These are phyloP conservation scores for Phytophthora citrophthora DNA, from an alignment of 352 stramenopile genomes.

Conservation along the genomic window DNA sequence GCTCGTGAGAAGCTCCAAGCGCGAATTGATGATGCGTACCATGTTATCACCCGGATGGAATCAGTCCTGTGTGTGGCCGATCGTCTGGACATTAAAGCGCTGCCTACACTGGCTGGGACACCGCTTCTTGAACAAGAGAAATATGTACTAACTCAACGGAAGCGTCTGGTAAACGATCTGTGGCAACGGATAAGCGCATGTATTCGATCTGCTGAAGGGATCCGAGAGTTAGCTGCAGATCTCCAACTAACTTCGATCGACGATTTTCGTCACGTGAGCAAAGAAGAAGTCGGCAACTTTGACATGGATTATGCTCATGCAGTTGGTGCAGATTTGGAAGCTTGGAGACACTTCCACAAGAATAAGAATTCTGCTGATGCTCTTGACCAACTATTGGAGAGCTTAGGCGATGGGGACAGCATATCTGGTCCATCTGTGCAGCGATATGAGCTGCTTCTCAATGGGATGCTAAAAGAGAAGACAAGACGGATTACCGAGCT, in stretches of 20 bases:
- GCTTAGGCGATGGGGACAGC: slow-evolving; percentile 17
- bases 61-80: slow-evolving; percentile 40
- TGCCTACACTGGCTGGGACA: slow-evolving; percentile 39
- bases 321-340: slow-evolving; percentile 19
- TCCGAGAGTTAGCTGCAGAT: slow-evolving; percentile 42
- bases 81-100: slow-evolving; percentile 45
- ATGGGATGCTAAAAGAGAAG: slow-evolving; percentile 67
- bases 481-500: slow-evolving; percentile 58
- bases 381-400: slow-evolving; percentile 23
- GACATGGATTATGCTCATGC: slow-evolving; percentile 15
- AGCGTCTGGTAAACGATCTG: slow-evolving; percentile 50
- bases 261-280: slow-evolving; percentile 55
- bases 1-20: slow-evolving; percentile 53
- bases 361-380: slow-evolving; percentile 25
- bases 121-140: slow-evolving; percentile 68
- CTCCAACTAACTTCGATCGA: slow-evolving; percentile 43
- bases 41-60: slow-evolving; percentile 58
- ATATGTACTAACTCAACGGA: slow-evolving; percentile 38
- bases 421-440: slow-evolving; percentile 37
- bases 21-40: slow-evolving; percentile 48
- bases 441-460: slow-evolving; percentile 51
- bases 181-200: slow-evolving; percentile 47
- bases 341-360: slow-evolving; percentile 35
- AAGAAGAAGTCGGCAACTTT: slow-evolving; percentile 32
- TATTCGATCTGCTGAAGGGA: slow-evolving; percentile 38